Conservation (phyloP, 352 stramenopile species). For the Globisporangium acanthophoron region DNA sequence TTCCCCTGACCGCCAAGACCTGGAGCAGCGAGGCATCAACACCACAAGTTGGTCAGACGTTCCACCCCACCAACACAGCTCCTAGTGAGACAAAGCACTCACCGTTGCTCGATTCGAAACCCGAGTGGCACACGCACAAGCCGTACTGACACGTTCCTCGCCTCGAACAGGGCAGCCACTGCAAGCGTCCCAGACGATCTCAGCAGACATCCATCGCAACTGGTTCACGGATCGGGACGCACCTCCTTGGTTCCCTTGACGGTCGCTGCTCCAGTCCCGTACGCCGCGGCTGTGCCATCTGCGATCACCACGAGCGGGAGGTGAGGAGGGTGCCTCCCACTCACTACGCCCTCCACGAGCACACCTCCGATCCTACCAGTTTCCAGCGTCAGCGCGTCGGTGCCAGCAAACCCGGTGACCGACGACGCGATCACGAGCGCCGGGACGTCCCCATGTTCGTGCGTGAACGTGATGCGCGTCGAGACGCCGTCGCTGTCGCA, state of each 20-base stretch:
- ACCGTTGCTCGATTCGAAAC: conserved; percentile 61
- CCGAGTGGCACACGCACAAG: conserved; percentile 37
- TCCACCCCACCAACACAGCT: too few relatives aligned
- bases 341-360: not conserved
- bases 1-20: conserved; percentile 20
- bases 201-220: not conserved
- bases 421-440: conserved; percentile 28
- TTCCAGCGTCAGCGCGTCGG: conserved; percentile 28
- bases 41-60: not conserved
- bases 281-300: conserved; percentile 29
- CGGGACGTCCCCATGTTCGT: conserved; percentile 64
- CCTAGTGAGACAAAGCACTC: not conserved
- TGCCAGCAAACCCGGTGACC: conserved; percentile 27
- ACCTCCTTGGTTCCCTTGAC: conserved; percentile 62
- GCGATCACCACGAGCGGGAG: not conserved
- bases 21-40: not conserved
- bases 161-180: conserved; percentile 65
- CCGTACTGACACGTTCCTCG: conserved; percentile 45
- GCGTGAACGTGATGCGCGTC: conserved; percentile 54
- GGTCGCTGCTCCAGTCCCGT: conserved; percentile 29
- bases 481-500: conserved; percentile 55
- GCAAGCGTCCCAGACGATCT: not conserved
- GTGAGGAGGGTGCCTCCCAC: not conserved
- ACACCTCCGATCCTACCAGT: conserved; percentile 15
- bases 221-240: not conserved